phyloP scores from a whole-genome alignment of 768 basidiomycete species.

The Tremella mesenterica region DNA sequence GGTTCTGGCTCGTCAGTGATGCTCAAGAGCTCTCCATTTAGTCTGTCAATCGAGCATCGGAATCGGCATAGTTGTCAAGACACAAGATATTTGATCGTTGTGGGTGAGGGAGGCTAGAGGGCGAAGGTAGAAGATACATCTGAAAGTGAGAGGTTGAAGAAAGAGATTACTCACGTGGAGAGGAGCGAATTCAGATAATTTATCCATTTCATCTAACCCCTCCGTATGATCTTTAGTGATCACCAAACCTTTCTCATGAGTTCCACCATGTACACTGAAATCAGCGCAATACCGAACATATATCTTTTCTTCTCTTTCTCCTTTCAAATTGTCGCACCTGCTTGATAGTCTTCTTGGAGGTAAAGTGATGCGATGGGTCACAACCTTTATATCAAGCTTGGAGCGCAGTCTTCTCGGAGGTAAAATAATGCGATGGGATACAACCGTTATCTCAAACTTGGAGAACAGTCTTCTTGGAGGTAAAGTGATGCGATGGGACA shows the following conservation, averaged over 20 bases:
- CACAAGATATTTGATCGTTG: too few species aligned
- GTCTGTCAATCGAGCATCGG: too few species aligned
- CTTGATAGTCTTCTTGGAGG: too few species aligned
- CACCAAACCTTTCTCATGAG: constrained; percentile 60
- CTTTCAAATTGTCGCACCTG: too few species aligned
- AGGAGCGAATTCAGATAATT: constrained; percentile 58
- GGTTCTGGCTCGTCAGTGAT: constrained; percentile 44
- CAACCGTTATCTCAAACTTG: too few species aligned
- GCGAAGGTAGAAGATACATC: not conserved
- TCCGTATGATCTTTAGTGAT: constrained; percentile 62
- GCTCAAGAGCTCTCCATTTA: constrained; percentile 15
- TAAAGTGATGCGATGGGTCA: not conserved
- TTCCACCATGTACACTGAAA: constrained; percentile 80
- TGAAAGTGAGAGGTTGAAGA: too few species aligned
- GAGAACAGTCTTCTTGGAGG: too few species aligned
- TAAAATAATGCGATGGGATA: too few species aligned
- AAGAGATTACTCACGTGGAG: constrained; percentile 56
- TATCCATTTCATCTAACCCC: constrained; percentile 64
- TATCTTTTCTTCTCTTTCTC: too few species aligned
- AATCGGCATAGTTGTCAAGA: too few species aligned
- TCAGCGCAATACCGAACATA: constrained; percentile 54
- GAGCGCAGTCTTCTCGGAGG: too few species aligned
- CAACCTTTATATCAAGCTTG: too few species aligned
- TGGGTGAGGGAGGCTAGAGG: constrained; percentile 7
- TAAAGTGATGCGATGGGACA: not conserved